Percentiles rank a stretch among this genome's conserved stretches.
These are phyloP conservation scores for Phytophthora foliorum DNA, from an alignment of 352 stramenopile genomes.

Conservation along the genomic window DNA sequence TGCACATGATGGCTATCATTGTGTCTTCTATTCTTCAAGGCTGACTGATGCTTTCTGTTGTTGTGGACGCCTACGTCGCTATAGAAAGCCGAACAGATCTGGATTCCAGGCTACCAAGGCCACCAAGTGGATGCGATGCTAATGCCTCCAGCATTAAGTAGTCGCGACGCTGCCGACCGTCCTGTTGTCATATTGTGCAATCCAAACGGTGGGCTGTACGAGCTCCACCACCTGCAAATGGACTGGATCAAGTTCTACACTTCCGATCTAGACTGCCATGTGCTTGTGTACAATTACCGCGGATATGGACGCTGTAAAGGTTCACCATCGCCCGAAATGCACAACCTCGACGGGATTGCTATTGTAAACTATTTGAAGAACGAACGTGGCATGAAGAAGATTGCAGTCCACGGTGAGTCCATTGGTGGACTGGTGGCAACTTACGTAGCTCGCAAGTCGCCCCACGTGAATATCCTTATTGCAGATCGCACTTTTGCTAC, in stretches of 20 bases:
- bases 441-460: constrained; percentile 67
- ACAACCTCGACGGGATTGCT: constrained; percentile 79
- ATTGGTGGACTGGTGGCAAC: constrained; percentile 86
- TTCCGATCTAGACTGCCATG: constrained; percentile 69
- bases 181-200: constrained; percentile 85
- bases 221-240: constrained; percentile 91
- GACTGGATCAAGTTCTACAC: constrained; percentile 93
- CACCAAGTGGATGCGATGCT: constrained; percentile 88
- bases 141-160: constrained; percentile 57
- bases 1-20: not conserved
- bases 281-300: constrained; percentile 91
- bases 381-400: constrained; percentile 57
- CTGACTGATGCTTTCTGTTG: constrained; percentile 9
- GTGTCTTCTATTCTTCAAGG: not conserved
- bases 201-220: constrained; percentile 87
- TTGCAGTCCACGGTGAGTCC: constrained; percentile 87
- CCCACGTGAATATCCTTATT: constrained; percentile 73
- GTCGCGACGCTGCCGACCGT: constrained; percentile 39
- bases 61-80: not conserved
- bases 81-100: constrained; percentile 85
- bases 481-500: constrained; percentile 87
- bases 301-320: constrained; percentile 84
- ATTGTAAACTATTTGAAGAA: constrained; percentile 79
- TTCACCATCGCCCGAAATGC: constrained; percentile 59
- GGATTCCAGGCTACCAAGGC: constrained; percentile 67